Conservation (phyloP, 495 filamentous ascomycete species). For the Aspergillus biplanus region DNA sequence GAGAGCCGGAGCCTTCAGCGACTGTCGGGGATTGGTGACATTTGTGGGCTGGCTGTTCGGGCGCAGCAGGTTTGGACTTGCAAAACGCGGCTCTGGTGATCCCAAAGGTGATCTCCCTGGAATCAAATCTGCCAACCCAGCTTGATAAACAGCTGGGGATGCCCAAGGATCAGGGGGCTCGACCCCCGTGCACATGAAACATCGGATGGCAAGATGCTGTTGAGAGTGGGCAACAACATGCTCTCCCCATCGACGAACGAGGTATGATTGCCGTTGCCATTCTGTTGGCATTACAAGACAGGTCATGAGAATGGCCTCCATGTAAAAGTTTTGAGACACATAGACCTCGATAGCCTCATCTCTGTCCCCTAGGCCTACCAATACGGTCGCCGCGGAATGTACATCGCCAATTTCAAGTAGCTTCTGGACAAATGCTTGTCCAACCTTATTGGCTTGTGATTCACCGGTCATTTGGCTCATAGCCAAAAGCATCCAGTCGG, state of each 20-base stretch:
- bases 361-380: conserved; percentile 87
- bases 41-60: conserved; percentile 34
- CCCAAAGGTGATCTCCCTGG: conserved; percentile 48
- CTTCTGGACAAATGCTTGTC: conserved; percentile 88
- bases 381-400: conserved; percentile 86
- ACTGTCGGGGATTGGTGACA: conserved; percentile 33
- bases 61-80: conserved; percentile 32
- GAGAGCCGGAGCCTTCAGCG: conserved; percentile 79
- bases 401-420: conserved; percentile 88
- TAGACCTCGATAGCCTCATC: conserved; percentile 98
- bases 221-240: conserved; percentile 84
- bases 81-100: conserved; percentile 41
- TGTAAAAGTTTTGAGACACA: conserved; percentile 83
- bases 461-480: conserved; percentile 82
- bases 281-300: conserved; percentile 75
- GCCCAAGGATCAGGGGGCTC: conserved; percentile 83
- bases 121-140: conserved; percentile 48
- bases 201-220: conserved; percentile 87
- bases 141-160: conserved; percentile 75
- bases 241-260: conserved; percentile 95
- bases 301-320: conserved; percentile 86
- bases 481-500: conserved; percentile 96
- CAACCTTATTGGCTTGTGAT: conserved; percentile 85
- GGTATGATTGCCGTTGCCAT: conserved; percentile 86
- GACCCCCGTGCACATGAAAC: conserved; percentile 80